Conservation (phyloP, 1,284 basidiomycete species). For the Veloboletus limbatus region DNA sequence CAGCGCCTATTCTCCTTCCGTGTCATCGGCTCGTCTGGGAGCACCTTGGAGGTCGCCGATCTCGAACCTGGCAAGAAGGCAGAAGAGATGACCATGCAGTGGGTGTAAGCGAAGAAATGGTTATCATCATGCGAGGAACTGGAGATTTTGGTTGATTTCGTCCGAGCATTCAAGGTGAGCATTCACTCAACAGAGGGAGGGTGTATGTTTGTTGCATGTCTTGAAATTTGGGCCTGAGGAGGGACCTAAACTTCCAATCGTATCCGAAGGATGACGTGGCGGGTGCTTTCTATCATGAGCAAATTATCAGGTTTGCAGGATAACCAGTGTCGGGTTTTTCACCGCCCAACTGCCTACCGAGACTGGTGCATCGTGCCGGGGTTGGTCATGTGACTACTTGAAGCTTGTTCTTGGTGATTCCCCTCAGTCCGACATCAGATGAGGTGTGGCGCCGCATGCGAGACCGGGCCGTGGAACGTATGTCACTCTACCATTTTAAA, state of each 20-base stretch:
- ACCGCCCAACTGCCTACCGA: no score
- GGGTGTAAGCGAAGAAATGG: constrained; percentile 25
- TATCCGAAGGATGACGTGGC: no score
- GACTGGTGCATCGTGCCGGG: no score
- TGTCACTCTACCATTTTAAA: constrained; percentile 1
- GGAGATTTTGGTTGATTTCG: constrained; percentile 23
- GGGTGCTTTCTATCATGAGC: no score
- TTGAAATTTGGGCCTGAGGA: no score
- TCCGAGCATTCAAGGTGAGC: constrained; percentile 9
- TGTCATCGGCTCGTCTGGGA: constrained; percentile 13
- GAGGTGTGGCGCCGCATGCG: not conserved
- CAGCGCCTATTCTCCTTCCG: constrained; percentile 44
- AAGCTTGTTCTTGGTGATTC: no score
- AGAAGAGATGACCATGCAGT: constrained; percentile 27
- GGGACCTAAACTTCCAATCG: no score
- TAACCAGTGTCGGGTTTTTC: no score
- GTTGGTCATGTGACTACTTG: no score
- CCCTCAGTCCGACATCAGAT: not conserved
- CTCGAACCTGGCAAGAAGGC: constrained; percentile 10
- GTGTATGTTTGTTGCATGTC: no score
- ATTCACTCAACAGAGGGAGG: no score
- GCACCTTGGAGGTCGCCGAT: constrained; percentile 22
- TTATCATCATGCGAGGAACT: constrained; percentile 12
- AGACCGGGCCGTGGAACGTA: not conserved
- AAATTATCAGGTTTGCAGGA: no score